Percentiles rank a stretch among this genome's conserved stretches.
phyloP scores from a whole-genome alignment of 139 green algal species.

The Astrephomene gubernaculifera region DNA sequence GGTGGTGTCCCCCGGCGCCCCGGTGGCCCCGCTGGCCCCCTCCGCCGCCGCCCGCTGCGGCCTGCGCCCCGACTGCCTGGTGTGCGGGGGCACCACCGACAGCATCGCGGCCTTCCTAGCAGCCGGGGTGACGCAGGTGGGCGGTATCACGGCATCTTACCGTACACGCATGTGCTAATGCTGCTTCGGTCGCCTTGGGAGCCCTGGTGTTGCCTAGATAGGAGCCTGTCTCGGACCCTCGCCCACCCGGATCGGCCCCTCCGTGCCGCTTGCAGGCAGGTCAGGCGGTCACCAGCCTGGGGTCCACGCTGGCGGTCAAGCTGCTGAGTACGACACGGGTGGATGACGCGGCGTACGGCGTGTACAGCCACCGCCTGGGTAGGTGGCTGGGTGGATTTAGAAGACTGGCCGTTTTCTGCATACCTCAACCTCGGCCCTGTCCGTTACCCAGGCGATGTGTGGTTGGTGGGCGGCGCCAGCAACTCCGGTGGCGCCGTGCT shows the following conservation, averaged over 20 bases:
- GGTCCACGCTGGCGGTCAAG: slow-evolving; percentile 95
- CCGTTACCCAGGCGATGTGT: slow-evolving; percentile 64
- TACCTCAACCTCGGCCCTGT: neutral
- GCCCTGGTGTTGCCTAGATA: too few species aligned
- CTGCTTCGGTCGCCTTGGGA: too few species aligned
- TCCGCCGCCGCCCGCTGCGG: slow-evolving; percentile 52
- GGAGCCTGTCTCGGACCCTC: too few species aligned
- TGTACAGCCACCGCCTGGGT: slow-evolving; percentile 95
- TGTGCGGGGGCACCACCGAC: slow-evolving; percentile 87
- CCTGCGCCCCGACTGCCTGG: slow-evolving; percentile 62
- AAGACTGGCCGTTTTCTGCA: too few species aligned
- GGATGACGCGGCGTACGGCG: slow-evolving; percentile 88
- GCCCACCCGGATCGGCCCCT: too few species aligned
- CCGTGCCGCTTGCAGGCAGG: slow-evolving; percentile 37
- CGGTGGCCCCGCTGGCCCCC: slow-evolving; percentile 64
- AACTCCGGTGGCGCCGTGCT: slow-evolving; percentile 94
- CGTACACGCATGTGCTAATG: too few species aligned
- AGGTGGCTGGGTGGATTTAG: neutral
- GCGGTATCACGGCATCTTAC: too few species aligned
- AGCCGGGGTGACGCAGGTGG: slow-evolving; percentile 64
- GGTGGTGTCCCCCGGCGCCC: slow-evolving; percentile 77
- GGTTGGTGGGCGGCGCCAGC: slow-evolving; percentile 93
- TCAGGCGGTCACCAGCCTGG: slow-evolving; percentile 89
- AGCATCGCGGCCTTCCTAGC: slow-evolving; percentile 96
- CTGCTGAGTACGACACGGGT: slow-evolving; percentile 84